Conservation (phyloP, 768 basidiomycete species). For the Russula sp. region DNA sequence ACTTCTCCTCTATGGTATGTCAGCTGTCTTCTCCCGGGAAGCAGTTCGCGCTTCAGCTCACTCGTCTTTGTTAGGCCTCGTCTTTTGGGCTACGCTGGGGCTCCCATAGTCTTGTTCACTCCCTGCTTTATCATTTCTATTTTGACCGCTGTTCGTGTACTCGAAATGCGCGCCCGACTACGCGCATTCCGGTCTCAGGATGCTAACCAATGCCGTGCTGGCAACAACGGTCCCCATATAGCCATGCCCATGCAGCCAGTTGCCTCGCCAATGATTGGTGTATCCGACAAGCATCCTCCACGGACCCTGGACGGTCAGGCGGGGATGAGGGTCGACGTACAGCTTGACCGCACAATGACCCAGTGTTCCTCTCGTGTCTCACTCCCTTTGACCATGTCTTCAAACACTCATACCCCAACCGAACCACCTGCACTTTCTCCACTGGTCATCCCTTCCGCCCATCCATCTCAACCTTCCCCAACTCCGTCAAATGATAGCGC, state of each 20-base stretch:
- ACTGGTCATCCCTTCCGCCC: not conserved
- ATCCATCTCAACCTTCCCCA: constrained; percentile 1
- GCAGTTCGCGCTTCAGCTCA: not conserved
- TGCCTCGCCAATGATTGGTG: not conserved
- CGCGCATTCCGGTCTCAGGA: not conserved
- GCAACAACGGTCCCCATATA: not conserved
- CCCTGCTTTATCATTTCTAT: constrained; percentile 49
- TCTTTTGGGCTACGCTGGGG: constrained; percentile 57
- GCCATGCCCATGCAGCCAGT: not conserved
- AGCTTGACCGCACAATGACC: not conserved
- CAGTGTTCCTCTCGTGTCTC: constrained; percentile 11
- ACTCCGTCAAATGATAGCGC: not conserved
- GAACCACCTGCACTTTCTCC: constrained; percentile 2
- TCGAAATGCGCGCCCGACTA: not conserved
- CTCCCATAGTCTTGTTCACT: constrained; percentile 44
- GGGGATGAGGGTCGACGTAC: constrained; percentile 5
- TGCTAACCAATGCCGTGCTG: not conserved
- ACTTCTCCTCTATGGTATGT: constrained; percentile 53
- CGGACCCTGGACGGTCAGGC: not conserved
- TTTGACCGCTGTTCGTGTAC: constrained; percentile 33
- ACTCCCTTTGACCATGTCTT: not conserved
- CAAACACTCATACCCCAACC: not conserved
- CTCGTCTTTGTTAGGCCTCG: constrained; percentile 43
- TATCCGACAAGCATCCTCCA: not conserved
- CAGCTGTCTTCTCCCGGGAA: not conserved